Evolutionary conservation across 441 rosid genomes (phyloP), one percentile per base, ranked within the genome.

Genomic region (Raphanus hybrid): DNA sequence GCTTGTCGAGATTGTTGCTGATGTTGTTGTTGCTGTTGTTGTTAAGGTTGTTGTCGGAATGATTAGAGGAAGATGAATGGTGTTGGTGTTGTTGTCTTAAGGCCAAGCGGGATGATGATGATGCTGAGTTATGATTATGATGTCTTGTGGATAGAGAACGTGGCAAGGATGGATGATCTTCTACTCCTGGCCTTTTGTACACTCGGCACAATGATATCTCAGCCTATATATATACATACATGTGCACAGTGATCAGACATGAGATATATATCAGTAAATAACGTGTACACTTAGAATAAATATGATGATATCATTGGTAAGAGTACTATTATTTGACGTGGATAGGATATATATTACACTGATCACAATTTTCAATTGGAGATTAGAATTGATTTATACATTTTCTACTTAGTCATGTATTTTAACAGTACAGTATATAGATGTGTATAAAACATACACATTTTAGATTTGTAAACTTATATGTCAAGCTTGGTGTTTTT

Each of bases 161-260:
- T 4, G 95, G 97, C 14, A 92, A 85, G 1, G 97, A 91, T 4
- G 97, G 97, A 69, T 90, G 94, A 78, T 93, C 99, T 77, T 93
- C 99, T 5, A 96, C 97, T 73, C 99, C 98, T 41, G 96, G 85
- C 76, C 99, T 84, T 78, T 93, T 96, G 89, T 96, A 93, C 26
- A 96, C 99, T 8, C 98, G 93, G 71, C 99, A 96, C 61, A 96
- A 89, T 1, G 99, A 96, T 80, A 92, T 96, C 82, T 96, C 99
- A 7, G 89, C 88, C 99, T 96, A 87, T n/a, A 35, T 12, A 43
- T 15, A 73, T 18, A 32, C n/a, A 41, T 14, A 71, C 26, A 74
- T 64, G 43, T 62, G 64, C n/a, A 37, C 9, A 64, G 8, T 64
- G 50, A 43, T 69, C 27, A 79, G 62, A 64, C 35, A 7, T 32